Evolutionary conservation across 306 rosid species (phyloP).

Genomic region (Hippophae gyantsensis): DNA sequence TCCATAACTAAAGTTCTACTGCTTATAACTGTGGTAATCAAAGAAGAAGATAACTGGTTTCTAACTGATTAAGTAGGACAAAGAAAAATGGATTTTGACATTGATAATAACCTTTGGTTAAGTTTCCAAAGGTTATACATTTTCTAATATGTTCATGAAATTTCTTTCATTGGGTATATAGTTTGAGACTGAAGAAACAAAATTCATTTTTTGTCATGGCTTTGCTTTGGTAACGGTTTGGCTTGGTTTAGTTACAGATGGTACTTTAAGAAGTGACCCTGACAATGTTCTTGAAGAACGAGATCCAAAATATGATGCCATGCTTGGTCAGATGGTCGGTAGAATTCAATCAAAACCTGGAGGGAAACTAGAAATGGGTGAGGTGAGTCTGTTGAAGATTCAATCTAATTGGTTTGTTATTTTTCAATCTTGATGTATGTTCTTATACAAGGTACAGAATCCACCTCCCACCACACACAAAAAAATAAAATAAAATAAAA

Average conservation of each 20-base stretch:
- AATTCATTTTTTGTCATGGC: constrained; percentile 11
- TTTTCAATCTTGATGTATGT: too few relatives aligned
- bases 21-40: background rate
- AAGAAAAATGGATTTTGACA: too few relatives aligned
- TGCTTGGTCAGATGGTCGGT: constrained; percentile 90
- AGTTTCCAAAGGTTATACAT: background rate
- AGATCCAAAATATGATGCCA: constrained; percentile 67
- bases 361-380: constrained; percentile 85
- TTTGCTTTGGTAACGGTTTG: constrained; percentile 11
- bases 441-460: too few relatives aligned
- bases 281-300: constrained; percentile 65
- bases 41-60: too few relatives aligned
- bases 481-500: too few relatives aligned
- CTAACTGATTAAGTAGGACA: too few relatives aligned
- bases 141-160: background rate
- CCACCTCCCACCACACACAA: too few relatives aligned
- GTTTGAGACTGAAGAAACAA: constrained; percentile 6
- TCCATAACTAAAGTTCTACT: background rate
- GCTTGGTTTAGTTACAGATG: constrained; percentile 35
- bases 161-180: background rate
- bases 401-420: background rate
- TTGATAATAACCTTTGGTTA: background rate
- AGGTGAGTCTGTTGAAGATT: constrained; percentile 47
- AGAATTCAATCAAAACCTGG: constrained; percentile 77
- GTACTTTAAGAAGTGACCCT: constrained; percentile 23